phyloP scores from a whole-genome alignment of 306 rosid genomes.

The Trichosanthes truncata region DNA sequence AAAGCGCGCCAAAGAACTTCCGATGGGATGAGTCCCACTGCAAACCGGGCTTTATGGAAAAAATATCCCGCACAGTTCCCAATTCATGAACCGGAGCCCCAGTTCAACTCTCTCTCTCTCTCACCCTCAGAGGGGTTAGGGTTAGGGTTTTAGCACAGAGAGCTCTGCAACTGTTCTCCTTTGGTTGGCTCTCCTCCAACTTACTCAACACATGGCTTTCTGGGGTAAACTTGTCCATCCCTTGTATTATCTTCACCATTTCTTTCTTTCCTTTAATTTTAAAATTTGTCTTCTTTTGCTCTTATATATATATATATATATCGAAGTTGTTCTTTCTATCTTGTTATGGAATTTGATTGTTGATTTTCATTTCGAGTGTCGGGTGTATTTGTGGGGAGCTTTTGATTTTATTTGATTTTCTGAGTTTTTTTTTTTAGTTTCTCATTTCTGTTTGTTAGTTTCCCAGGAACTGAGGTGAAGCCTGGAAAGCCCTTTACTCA shows the following conservation, averaged over 20 bases:
- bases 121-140: neutral
- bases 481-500: slow-evolving; percentile 71
- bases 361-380: neutral
- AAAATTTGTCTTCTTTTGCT: neutral
- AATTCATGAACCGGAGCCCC: neutral
- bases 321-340: neutral
- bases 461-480: slow-evolving; percentile 69
- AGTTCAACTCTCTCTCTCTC: neutral
- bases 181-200: neutral
- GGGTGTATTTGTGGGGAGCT: neutral
- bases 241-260: neutral
- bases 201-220: slow-evolving; percentile 42
- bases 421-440: neutral
- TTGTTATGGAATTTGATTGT: neutral
- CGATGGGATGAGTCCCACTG: neutral
- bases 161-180: neutral
- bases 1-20: neutral
- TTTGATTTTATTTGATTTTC: neutral
- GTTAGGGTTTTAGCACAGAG: neutral
- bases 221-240: slow-evolving; percentile 40
- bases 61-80: too few relatives aligned
- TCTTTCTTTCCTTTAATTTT: neutral
- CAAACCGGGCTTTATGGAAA: neutral
- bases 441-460: neutral
- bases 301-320: neutral